Evolutionary conservation across 179 eudicot genomes (phyloP), one percentile per base, ranked within the genome.

Genomic region (Silene vulgaris): DNA sequence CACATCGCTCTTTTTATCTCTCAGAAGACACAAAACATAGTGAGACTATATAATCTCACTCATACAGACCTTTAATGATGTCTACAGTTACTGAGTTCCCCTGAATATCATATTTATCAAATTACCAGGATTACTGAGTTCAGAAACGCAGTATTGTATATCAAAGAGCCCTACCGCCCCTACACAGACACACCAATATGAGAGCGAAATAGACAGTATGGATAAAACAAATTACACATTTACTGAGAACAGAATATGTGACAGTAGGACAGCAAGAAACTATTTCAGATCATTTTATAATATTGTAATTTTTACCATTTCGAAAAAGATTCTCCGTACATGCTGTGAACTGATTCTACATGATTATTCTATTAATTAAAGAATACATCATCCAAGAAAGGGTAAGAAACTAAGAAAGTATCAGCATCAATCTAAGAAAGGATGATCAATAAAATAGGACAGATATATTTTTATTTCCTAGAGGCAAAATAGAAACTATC

Each of bases 401-500:
- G 37, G 61, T 45, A 48, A 69, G 73, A 69, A 69, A 48, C 60
- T 21, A 45, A 3, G 60, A 69, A 69, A 69, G 59, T 16, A 69
- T 45, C 73, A 48, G 60, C 32, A 1, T 56, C 37, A 69, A 50
- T 6, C 21, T 7, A 21, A 32, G 14, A n/a, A 54, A 40, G 67
- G 11, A 0, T 32, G 23, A 54, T 30, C 37, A 20, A 52, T 35
- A 3, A 59, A 65, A 8, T 1, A 20, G 20, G 26, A 37, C 7
- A 13, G 9, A 3, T 29, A 62, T 48, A 29, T 45, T 63, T 14
- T 20, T 63, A 16, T 37, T n/a, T 6, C 29, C 5, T 16, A 73
- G 23, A 70, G 78, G 52, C 79, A 57, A 45, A 75, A 37, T 29
- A 19, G 72, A 75, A 54, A 35, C 37, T 30, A 70, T 75, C 66